Conservation (phyloP, 768 basidiomycete genomes). For the Symmetrospora coprosmae region DNA sequence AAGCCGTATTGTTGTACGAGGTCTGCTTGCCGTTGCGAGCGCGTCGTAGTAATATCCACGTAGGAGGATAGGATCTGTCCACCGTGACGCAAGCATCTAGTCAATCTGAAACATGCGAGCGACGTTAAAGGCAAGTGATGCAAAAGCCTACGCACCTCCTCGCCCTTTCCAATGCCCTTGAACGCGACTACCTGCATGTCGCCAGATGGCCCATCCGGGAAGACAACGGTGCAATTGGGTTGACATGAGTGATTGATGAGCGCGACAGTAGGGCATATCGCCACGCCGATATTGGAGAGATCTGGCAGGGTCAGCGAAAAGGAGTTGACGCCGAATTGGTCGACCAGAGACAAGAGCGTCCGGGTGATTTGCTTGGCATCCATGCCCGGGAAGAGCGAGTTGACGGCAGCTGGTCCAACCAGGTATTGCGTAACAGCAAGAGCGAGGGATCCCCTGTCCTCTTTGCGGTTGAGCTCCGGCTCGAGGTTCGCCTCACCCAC, state of each 20-base stretch:
- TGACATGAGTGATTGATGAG: conserved; percentile 57
- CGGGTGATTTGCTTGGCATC: neutral
- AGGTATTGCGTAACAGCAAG: conserved; percentile 34
- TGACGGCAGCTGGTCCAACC: conserved; percentile 33
- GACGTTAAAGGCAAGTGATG: neutral
- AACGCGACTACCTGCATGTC: conserved; percentile 16
- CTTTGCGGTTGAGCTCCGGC: conserved; percentile 25
- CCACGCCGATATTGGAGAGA: conserved; percentile 65
- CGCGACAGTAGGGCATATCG: conserved; percentile 65
- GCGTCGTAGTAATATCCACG: conserved; percentile 1
- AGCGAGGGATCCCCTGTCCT: conserved; percentile 31
- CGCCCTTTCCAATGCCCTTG: neutral
- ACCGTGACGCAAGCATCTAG: neutral
- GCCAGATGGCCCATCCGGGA: conserved; percentile 2
- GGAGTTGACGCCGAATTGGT: conserved; percentile 78
- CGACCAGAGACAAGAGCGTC: neutral
- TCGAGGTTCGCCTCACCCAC: too few species aligned
- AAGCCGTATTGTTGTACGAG: conserved; percentile 14
- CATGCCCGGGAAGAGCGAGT: conserved; percentile 34
- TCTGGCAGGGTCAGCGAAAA: conserved; percentile 69
- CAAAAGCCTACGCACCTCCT: neutral
- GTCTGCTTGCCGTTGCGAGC: conserved; percentile 4
- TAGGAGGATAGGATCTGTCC: conserved; percentile 10
- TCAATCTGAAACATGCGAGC: neutral
- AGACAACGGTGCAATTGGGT: conserved; percentile 27